Percentiles rank a stretch among this genome's conserved stretches.
phyloP scores from a whole-genome alignment of 768 basidiomycete genomes.

The Russula sp. region DNA sequence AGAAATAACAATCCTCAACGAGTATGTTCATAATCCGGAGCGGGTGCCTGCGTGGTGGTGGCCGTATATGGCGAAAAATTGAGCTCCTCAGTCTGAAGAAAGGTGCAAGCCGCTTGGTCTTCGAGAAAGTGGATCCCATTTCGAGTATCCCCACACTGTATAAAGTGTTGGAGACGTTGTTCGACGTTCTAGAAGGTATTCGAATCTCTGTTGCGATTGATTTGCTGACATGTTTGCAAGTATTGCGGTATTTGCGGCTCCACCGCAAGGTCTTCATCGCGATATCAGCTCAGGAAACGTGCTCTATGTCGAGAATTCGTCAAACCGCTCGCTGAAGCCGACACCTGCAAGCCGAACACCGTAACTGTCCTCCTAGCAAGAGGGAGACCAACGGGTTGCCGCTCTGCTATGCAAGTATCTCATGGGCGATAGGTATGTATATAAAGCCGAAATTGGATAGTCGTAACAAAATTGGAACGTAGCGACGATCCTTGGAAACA shows the following conservation, averaged over 20 bases:
- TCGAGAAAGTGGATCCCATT: no score
- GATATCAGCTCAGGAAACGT: background rate
- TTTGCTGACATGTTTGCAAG: no score
- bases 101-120: no score
- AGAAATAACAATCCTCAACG: background rate
- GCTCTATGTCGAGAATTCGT: slow-evolving; percentile 2
- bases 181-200: no score
- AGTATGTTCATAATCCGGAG: background rate
- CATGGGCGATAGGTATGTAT: background rate
- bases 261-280: no score
- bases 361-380: background rate
- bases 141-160: no score
- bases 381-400: background rate
- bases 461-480: slow-evolving; percentile 4
- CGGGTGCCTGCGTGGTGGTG: slow-evolving; percentile 8
- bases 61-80: background rate
- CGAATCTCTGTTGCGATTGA: no score
- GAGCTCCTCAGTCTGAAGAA: no score
- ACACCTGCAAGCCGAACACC: no score
- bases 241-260: no score
- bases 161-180: no score
- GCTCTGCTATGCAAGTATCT: slow-evolving; percentile 10
- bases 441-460: slow-evolving; percentile 14
- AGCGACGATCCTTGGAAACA: slow-evolving; percentile 1
- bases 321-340: background rate